phyloP scores from a whole-genome alignment of 345 rosid species.

The Eucalyptus cloeziana region DNA sequence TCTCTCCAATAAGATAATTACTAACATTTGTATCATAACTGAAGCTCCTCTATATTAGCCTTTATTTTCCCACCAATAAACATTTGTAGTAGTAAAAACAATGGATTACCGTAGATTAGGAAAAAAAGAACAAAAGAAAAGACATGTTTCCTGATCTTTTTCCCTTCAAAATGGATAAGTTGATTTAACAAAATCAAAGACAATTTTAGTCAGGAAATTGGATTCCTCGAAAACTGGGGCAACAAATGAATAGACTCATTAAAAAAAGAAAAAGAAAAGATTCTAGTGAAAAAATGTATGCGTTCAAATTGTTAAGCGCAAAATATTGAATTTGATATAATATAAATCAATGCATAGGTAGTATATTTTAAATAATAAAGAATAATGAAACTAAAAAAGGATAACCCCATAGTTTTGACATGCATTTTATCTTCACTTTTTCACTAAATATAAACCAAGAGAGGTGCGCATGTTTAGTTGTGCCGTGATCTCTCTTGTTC shows the following conservation, averaged over 20 bases:
- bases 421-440: not conserved
- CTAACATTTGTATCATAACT: not conserved
- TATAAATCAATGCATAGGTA: not conserved
- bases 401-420: not conserved
- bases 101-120: not conserved
- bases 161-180: not conserved
- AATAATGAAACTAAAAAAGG: not conserved
- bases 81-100: not conserved
- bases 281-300: not conserved
- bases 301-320: not conserved
- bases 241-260: not conserved
- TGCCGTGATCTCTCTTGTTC: not conserved
- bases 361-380: not conserved
- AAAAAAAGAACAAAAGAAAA: not conserved
- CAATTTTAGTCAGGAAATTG: not conserved
- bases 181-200: not conserved
- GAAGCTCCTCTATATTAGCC: not conserved
- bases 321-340: not conserved
- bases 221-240: not conserved
- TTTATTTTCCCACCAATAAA: too few relatives aligned
- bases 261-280: not conserved
- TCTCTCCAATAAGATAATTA: not conserved
- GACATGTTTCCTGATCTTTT: not conserved
- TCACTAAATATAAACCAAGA: not conserved
- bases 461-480: not conserved